These are phyloP conservation scores for Flaveria robusta DNA, from an alignment of 129 eudicot genomes.

Conservation along the genomic window DNA sequence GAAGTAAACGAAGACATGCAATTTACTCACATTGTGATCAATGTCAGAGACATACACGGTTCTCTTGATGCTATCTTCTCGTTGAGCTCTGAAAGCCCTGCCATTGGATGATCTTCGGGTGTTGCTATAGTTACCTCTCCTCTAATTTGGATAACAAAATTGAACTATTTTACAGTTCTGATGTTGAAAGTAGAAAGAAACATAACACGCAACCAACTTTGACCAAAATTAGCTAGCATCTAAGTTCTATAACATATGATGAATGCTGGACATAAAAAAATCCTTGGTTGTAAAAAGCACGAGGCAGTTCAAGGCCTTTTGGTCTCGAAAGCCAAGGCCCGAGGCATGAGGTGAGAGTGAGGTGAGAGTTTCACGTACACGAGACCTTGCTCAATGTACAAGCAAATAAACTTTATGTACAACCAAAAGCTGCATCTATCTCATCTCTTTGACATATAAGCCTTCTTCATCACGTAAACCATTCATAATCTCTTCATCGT, in stretches of 20 bases:
- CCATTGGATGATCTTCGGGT: slow-evolving; percentile 50
- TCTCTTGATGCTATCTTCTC: slow-evolving; percentile 94
- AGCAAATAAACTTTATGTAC: background rate
- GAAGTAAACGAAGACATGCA: background rate
- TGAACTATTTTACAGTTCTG: background rate
- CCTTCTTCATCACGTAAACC: background rate
- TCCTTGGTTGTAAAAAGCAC: background rate
- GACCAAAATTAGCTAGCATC: background rate
- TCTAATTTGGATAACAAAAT: slow-evolving; percentile 41
- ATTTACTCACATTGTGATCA: slow-evolving; percentile 77
- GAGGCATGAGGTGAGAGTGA: background rate
- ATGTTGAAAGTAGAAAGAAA: background rate
- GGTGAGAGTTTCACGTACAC: background rate
- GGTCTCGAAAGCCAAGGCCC: background rate
- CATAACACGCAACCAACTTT: background rate
- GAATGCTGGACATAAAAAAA: background rate
- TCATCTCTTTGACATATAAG: background rate
- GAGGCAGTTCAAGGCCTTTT: background rate
- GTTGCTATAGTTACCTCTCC: slow-evolving; percentile 60
- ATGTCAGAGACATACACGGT: slow-evolving; percentile 90
- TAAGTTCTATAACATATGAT: background rate
- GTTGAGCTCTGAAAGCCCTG: slow-evolving; percentile 75
- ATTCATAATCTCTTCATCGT: background rate
- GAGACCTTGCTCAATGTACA: background rate
- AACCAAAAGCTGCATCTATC: background rate